Base-by-base conservation (phyloP, 1,139 yeast species). In the Pichia sp. region DNA sequence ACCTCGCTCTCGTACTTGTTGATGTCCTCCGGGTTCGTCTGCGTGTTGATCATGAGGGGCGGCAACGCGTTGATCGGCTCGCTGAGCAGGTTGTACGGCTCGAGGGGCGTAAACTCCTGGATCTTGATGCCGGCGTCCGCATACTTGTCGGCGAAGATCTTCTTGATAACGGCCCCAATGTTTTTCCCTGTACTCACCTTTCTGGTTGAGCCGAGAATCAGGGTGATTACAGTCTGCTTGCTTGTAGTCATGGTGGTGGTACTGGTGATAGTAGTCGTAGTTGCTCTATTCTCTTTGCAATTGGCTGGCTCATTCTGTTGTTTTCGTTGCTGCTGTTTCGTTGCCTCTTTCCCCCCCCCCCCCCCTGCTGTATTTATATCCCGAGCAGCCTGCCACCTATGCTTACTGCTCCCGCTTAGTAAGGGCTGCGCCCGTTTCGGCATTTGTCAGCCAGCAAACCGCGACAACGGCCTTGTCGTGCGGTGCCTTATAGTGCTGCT, bases 31-130 rank as follows among this genome's bases (percentile, higher is more conserved):
- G 43, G 33, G 6, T 14, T 30, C 31, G 38, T 38, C 17, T 9
- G 8, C 27, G 40, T n/a, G 29, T 46, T 36, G 17, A 50, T 45
- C 36, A 3, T n/a, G 27, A n/a, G 20, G 12, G 52, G 44, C 8
- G 49, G 45, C 8, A 45, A 8, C 8, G 30, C 49, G 29, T 50
- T 50, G 46, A 50, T 50, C 2, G 53, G 53, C 33, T 45, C 49
- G 12, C 20, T 16, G 8, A 50, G 38, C 17, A 50, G 30, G 38
- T 50, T 50, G 49, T 27, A 43, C 14, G 53, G 53, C 10, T 16
- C 27, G 40, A 46, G 46, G 9, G 53, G 50, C 14, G 50, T 48
- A 27, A 12, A 40, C 12, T 14, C 46, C n/a, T 48, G 30, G n/a
- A 48, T 10, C n/a, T 16, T 20, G 16, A 46, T 20, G 16, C 27